These are phyloP conservation scores for Ceratocystis alfenasii DNA, from an alignment of 2,329 filamentous ascomycete genomes.

Conservation along the genomic window DNA sequence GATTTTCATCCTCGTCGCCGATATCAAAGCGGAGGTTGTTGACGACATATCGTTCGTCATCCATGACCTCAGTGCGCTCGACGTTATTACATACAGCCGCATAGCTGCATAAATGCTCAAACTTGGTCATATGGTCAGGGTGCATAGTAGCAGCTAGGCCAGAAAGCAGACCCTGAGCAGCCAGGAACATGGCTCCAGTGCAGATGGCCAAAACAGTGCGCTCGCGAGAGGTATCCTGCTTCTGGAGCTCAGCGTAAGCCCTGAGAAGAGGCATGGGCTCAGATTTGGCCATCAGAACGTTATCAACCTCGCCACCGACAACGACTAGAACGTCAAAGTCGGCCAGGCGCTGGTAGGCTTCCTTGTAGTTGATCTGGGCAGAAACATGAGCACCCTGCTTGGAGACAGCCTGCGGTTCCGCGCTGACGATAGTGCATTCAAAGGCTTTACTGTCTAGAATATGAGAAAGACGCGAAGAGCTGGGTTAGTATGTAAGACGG, in stretches of 20 bases:
- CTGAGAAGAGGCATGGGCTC: slow-evolving; percentile 62
- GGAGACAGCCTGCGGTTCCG: slow-evolving; percentile 44
- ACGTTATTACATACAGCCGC: slow-evolving; percentile 56
- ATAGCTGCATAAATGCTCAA: slow-evolving; percentile 71
- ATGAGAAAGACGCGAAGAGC: neutral
- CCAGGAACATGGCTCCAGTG: slow-evolving; percentile 67
- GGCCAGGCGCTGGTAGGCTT: slow-evolving; percentile 59
- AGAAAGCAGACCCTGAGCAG: slow-evolving; percentile 61
- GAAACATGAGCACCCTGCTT: slow-evolving; percentile 56
- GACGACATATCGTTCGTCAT: slow-evolving; percentile 72
- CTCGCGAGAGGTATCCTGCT: slow-evolving; percentile 66
- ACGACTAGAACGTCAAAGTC: slow-evolving; percentile 73
- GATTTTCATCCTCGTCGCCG: slow-evolving; percentile 69
- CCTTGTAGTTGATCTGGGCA: slow-evolving; percentile 65
- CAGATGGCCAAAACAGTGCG: slow-evolving; percentile 71
- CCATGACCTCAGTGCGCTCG: slow-evolving; percentile 71
- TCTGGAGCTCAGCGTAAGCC: slow-evolving; percentile 67
- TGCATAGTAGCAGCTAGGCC: slow-evolving; percentile 74
- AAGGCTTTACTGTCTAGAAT: slow-evolving; percentile 43
- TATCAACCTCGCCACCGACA: slow-evolving; percentile 56
- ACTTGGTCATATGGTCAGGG: slow-evolving; percentile 64
- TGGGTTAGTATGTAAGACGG: slow-evolving; percentile 2
- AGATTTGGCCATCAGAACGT: slow-evolving; percentile 52
- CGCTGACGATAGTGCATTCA: slow-evolving; percentile 43
- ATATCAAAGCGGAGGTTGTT: slow-evolving; percentile 85